Conservation (phyloP, 2,329 filamentous ascomycete species). For the Berkeleyomyces rouxiae region DNA sequence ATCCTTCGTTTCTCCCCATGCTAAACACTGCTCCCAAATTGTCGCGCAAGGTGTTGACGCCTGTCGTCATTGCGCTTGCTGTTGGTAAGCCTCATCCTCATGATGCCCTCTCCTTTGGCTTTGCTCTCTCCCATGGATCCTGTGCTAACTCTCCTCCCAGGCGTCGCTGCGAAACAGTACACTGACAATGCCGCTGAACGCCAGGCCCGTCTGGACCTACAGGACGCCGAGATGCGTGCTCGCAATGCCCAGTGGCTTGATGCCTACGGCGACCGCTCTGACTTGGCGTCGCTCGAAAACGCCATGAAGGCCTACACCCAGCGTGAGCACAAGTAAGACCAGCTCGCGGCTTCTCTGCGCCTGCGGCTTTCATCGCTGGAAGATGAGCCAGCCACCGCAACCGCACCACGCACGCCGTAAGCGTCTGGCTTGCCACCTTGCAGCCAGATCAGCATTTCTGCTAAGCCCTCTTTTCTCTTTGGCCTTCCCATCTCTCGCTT, state of each 20-base stretch:
- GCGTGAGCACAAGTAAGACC: constrained; percentile 9
- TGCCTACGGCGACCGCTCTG: constrained; percentile 33
- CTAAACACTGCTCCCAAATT: constrained; percentile 16
- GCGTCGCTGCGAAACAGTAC: constrained; percentile 10
- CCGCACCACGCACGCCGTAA: background rate
- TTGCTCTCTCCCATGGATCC: background rate
- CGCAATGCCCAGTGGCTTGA: constrained; percentile 30
- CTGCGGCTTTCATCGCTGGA: background rate
- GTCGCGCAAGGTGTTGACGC: constrained; percentile 16
- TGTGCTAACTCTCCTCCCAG: background rate
- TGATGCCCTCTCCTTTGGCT: background rate
- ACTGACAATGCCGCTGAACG: constrained; percentile 5
- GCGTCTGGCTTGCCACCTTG: background rate
- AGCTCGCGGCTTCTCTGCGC: background rate
- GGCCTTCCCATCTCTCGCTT: background rate
- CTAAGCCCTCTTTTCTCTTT: background rate
- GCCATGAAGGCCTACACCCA: constrained; percentile 31
- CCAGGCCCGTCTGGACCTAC: constrained; percentile 21
- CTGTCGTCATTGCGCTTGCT: constrained; percentile 20
- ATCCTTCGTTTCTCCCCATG: constrained; percentile 19
- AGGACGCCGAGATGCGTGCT: constrained; percentile 22
- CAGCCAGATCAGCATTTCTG: background rate
- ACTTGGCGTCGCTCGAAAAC: constrained; percentile 30
- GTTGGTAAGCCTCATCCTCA: constrained; percentile 17
- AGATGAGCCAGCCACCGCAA: background rate